Conservation (phyloP, 352 stramenopile species). For the Phytopythium sindhum region DNA sequence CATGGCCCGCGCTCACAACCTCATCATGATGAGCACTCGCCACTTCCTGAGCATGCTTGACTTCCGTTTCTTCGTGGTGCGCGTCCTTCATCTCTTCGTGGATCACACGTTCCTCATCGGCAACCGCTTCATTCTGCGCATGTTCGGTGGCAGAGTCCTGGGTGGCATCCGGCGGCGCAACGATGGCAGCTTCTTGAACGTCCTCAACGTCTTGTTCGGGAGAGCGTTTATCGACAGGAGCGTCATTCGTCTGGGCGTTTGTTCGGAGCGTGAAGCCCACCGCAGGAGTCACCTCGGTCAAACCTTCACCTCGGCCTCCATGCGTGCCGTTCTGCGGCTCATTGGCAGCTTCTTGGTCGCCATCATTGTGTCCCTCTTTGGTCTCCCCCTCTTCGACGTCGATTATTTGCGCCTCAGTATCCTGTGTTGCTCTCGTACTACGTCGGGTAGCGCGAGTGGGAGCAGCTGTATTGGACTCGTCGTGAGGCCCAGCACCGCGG, state of each 20-base stretch:
- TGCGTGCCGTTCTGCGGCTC: neutral
- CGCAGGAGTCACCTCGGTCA: neutral
- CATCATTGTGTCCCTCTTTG: neutral
- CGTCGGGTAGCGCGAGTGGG: neutral
- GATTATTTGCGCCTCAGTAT: slow-evolving; percentile 2
- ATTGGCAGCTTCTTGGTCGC: neutral
- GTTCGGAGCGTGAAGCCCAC: slow-evolving; percentile 1
- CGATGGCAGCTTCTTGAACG: neutral
- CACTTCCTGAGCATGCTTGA: neutral
- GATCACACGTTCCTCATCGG: neutral
- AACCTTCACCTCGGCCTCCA: neutral
- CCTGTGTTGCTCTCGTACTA: neutral
- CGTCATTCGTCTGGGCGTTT: neutral
- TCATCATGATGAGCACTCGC: neutral
- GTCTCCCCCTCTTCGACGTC: slow-evolving; percentile 3
- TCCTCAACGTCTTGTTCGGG: neutral
- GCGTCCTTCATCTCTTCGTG: neutral
- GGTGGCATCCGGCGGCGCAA: neutral
- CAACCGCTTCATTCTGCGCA: neutral
- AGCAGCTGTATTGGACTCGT: slow-evolving; percentile 1
- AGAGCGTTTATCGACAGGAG: neutral
- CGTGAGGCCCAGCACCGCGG: slow-evolving; percentile 14
- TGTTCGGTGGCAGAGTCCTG: neutral
- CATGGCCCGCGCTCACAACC: neutral
- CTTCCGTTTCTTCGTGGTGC: neutral